phyloP scores from a whole-genome alignment of 75 land plant genomes.

The Isoetes taiwanensis region DNA sequence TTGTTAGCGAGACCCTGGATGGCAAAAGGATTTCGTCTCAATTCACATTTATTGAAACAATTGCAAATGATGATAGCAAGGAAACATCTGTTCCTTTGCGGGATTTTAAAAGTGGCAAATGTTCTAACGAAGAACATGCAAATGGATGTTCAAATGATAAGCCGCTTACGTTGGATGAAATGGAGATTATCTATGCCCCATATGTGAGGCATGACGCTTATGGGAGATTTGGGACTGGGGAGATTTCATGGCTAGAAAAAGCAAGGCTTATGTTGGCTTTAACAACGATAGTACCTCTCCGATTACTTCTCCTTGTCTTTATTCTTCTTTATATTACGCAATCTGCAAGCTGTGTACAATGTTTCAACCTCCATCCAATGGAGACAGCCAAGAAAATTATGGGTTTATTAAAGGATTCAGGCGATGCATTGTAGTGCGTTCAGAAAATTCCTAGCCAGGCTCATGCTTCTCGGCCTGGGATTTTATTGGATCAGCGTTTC shows the following conservation, averaged over 20 bases:
- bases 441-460: constrained; percentile 62
- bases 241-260: constrained; percentile 52
- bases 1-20: too few relatives aligned
- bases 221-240: constrained; percentile 62
- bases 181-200: constrained; percentile 74
- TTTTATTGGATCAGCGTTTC: constrained; percentile 62
- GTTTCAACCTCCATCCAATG: constrained; percentile 30
- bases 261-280: constrained; percentile 39
- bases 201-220: constrained; percentile 71
- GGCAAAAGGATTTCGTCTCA: too few relatives aligned
- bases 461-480: constrained; percentile 57
- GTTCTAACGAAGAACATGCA: too few relatives aligned
- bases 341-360: constrained; percentile 73
- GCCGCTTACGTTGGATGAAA: too few relatives aligned
- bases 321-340: constrained; percentile 56
- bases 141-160: too few relatives aligned
- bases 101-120: too few relatives aligned
- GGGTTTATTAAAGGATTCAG: constrained; percentile 65
- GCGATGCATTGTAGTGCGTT: constrained; percentile 38
- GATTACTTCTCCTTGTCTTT: constrained; percentile 31
- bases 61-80: too few relatives aligned
- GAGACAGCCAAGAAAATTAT: constrained; percentile 64
- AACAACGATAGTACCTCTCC: constrained; percentile 47
- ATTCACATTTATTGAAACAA: too few relatives aligned
- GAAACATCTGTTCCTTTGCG: too few relatives aligned